Base-by-base conservation (phyloP, 2,329 filamentous ascomycete genomes). In the Magnaporthiopsis poae region DNA sequence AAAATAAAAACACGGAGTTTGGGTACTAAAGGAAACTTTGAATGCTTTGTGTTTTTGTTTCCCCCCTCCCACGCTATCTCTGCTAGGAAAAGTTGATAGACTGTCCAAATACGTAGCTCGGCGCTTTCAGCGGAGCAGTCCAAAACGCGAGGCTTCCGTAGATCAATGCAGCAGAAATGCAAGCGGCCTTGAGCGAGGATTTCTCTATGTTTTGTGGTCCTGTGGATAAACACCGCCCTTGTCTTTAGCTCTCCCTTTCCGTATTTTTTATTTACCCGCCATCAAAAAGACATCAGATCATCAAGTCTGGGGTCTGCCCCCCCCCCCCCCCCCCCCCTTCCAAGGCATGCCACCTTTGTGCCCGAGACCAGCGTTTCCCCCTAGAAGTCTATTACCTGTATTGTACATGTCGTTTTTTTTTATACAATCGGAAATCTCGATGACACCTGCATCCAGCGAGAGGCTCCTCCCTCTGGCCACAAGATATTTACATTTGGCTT, bases 401-500 rank as follows among this genome's bases (percentile, higher is more conserved):
- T 64, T 60, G 46, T 64, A 64, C 63, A 64, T 64, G 52, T 46
- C 5, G 8, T 60, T 31, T 9, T 31, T 9, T 33, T 65, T n/a
- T 65, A 56, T 56, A 56, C 46, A 56, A 21, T n/a, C 46, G 5
- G 46, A 56, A n/a, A 56, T 25, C 46, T 56, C 39, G 39, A 18
- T n/a, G 18, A 25, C 46, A n/a, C 21, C n/a, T 11, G 46, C 46
- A 56, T 56, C 46, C 12, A 31, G 31, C 31, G 46, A 25, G 18
- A 56, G 46, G n/a, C n/a, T 56, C 7, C 39, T 56, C 21, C n/a
- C 8, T 9, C 21, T n/a, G 46, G 2, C 46, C 5, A 25, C 46
- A n/a, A n/a, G 18, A 25, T 25, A 56, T 25, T 21, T n/a, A 5
- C 8, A 11, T 27, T 21, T n/a, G 33, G 13, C 29, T 76, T 82